These are phyloP conservation scores for Apiotrichum veenhuisii DNA, from an alignment of 1,284 basidiomycete species.

Conservation along the genomic window DNA sequence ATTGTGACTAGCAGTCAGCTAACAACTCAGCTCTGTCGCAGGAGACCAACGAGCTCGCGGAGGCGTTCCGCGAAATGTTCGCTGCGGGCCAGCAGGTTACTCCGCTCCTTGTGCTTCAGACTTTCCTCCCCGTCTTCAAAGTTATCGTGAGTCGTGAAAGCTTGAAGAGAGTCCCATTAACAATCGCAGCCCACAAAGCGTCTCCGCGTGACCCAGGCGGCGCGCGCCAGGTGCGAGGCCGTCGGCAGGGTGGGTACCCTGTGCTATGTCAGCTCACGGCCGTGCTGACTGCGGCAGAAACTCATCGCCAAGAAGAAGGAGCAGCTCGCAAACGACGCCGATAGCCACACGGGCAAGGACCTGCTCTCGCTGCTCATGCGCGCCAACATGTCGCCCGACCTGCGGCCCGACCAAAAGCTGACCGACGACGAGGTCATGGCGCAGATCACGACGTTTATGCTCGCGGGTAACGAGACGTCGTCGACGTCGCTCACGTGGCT, in stretches of 20 bases:
- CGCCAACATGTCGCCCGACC: conserved; percentile 59
- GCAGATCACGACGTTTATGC: conserved; percentile 68
- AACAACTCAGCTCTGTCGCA: conserved; percentile 19
- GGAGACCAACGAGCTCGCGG: conserved; percentile 33
- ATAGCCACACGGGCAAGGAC: conserved; percentile 56
- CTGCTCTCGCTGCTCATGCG: conserved; percentile 56
- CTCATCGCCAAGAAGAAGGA: background rate
- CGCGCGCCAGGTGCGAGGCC: background rate
- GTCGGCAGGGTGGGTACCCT: conserved; percentile 36
- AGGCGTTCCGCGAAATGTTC: conserved; percentile 39
- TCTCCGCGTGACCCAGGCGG: background rate
- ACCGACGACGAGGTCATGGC: conserved; percentile 64
- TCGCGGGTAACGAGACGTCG: conserved; percentile 70
- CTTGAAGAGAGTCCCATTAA: background rate
- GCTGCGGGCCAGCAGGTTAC: conserved; percentile 45
- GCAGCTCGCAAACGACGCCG: conserved; percentile 47
- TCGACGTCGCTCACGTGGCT: conserved; percentile 69
- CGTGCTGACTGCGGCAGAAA: conserved; percentile 20
- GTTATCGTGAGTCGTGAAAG: conserved; percentile 27
- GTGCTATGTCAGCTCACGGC: conserved; percentile 56
- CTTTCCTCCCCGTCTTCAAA: conserved; percentile 59
- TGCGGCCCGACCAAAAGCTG: conserved; percentile 58
- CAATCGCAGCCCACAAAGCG: conserved; percentile 1
- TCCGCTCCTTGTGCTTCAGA: conserved; percentile 58
- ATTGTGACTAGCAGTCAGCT: too few species aligned